Evolutionary conservation across 2,329 filamentous ascomycete genomes (phyloP).

Genomic region (Colletotrichum salicis): DNA sequence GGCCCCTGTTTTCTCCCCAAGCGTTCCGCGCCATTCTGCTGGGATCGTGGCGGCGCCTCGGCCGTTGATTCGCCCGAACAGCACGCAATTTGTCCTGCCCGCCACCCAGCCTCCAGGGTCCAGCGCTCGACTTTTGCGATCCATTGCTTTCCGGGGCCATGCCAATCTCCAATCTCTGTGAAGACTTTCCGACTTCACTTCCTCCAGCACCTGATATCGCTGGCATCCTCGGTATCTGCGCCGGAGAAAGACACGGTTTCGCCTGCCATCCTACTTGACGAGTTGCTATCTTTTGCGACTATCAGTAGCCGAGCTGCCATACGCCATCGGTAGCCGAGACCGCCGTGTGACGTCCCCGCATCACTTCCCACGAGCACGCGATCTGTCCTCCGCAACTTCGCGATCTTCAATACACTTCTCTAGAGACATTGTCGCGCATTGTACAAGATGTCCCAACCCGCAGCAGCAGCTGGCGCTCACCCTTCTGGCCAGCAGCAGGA

Average conservation of each 20-base stretch:
- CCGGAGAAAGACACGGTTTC: constrained; percentile 22
- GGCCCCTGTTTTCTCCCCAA: not conserved
- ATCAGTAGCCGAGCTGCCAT: constrained; percentile 17
- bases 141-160: not conserved
- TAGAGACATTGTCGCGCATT: not conserved
- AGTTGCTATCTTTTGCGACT: constrained; percentile 10
- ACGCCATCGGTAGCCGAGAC: constrained; percentile 1
- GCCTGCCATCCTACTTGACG: constrained; percentile 13
- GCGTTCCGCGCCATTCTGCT: constrained; percentile 1
- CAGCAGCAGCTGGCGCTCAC: constrained; percentile 15
- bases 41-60: constrained; percentile 33
- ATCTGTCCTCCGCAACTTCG: constrained; percentile 19
- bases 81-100: constrained; percentile 25
- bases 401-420: not conserved
- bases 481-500: constrained; percentile 24
- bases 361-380: constrained; percentile 9
- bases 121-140: constrained; percentile 16
- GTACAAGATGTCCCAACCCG: constrained; percentile 26
- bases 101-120: constrained; percentile 24
- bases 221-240: constrained; percentile 14
- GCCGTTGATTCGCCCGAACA: constrained; percentile 34
- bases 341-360: constrained; percentile 13
- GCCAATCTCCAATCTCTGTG: not conserved
- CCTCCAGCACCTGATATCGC: constrained; percentile 29
- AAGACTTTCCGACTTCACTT: constrained; percentile 12